Evolutionary conservation across 2,329 filamentous ascomycete genomes (phyloP).

Genomic region (Zelopaecilomyces penicillatus): DNA sequence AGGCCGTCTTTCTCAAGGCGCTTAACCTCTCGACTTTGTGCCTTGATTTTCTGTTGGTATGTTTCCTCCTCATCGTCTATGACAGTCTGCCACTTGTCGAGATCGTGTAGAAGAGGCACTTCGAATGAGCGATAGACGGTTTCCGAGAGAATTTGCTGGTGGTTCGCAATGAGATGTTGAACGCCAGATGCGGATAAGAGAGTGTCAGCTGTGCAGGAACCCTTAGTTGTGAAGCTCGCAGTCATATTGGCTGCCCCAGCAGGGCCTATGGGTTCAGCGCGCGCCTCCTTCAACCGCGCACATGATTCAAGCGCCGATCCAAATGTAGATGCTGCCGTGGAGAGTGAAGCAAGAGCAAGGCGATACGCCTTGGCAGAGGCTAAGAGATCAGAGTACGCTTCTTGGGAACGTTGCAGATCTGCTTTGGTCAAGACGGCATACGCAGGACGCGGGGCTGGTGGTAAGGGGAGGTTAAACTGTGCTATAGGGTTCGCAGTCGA

Average conservation of each 20-base stretch:
- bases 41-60: conserved; percentile 47
- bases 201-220: conserved; percentile 53
- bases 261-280: conserved; percentile 46
- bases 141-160: conserved; percentile 61
- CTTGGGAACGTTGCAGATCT: conserved; percentile 55
- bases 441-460: conserved; percentile 49
- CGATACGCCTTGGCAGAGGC: conserved; percentile 56
- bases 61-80: conserved; percentile 57
- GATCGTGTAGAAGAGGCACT: conserved; percentile 59
- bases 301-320: conserved; percentile 58
- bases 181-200: conserved; percentile 55
- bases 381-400: conserved; percentile 54
- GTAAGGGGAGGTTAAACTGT: conserved; percentile 49
- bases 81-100: conserved; percentile 55
- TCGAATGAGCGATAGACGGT: conserved; percentile 62
- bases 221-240: conserved; percentile 39
- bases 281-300: conserved; percentile 59
- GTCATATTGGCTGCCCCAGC: conserved; percentile 29
- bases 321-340: conserved; percentile 53
- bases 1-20: conserved; percentile 57
- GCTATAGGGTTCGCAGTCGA: conserved; percentile 54
- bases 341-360: conserved; percentile 51
- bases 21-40: conserved; percentile 52
- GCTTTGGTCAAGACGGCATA: conserved; percentile 53
- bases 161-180: conserved; percentile 60